Evolutionary conservation across 1,284 basidiomycete species (phyloP).

Genomic region (Coniferiporia sulphurascens): DNA sequence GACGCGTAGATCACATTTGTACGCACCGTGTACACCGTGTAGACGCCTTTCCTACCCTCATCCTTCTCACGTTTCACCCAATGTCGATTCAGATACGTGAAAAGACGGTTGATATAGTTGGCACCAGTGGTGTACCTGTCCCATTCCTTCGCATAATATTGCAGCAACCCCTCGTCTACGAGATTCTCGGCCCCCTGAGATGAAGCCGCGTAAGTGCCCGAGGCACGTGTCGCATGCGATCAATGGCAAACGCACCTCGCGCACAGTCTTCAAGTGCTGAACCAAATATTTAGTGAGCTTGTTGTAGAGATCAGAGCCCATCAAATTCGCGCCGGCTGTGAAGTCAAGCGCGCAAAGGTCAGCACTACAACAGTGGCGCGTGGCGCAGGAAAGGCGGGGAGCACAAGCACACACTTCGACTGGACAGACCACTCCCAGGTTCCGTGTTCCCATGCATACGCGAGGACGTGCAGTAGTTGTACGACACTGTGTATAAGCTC

Average conservation of each 20-base stretch:
- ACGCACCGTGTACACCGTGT: slow-evolving; percentile 93
- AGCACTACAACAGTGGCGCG: slow-evolving; percentile 8
- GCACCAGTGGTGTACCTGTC: slow-evolving; percentile 95
- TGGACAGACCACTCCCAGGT: slow-evolving; percentile 37
- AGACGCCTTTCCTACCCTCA: slow-evolving; percentile 94
- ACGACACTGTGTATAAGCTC: slow-evolving; percentile 88
- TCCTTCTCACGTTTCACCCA: slow-evolving; percentile 99
- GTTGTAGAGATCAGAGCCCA: slow-evolving; percentile 93
- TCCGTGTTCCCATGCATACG: slow-evolving; percentile 69
- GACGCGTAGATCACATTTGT: not conserved
- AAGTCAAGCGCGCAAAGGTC: slow-evolving; percentile 22
- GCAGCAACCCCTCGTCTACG: slow-evolving; percentile 83
- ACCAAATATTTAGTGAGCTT: slow-evolving; percentile 85
- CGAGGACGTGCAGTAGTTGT: slow-evolving; percentile 96
- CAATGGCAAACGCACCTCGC: slow-evolving; percentile 45
- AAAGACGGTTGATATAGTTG: slow-evolving; percentile 92
- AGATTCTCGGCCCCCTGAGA: slow-evolving; percentile 72
- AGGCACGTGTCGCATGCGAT: slow-evolving; percentile 12
- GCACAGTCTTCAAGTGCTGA: slow-evolving; percentile 64
- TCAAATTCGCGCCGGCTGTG: slow-evolving; percentile 86
- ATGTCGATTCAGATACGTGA: slow-evolving; percentile 96
- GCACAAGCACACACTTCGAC: slow-evolving; percentile 49
- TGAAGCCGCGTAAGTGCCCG: slow-evolving; percentile 17
- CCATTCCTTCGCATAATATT: slow-evolving; percentile 93
- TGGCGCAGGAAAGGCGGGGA: slow-evolving; percentile 15